These are phyloP conservation scores for Typha latifolia DNA, from an alignment of 176 grass and related monocot genomes.

Conservation along the genomic window DNA sequence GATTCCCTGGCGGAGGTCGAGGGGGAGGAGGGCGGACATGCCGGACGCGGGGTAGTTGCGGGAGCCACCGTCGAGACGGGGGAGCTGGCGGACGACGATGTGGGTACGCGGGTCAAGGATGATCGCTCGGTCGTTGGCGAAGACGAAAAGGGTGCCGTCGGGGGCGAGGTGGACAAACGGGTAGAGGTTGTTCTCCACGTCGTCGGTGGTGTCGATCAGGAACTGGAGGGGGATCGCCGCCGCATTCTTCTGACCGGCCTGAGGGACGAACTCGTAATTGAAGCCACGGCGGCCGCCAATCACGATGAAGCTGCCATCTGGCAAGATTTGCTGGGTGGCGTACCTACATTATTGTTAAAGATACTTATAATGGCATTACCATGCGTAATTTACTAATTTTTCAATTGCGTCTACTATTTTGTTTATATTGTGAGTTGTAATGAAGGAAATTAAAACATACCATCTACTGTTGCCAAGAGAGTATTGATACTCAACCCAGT, in stretches of 20 bases:
- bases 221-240: constrained; percentile 18
- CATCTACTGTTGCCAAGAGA: constrained; percentile 27
- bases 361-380: too few species aligned
- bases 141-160: constrained; percentile 71
- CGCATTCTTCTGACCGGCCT: constrained; percentile 30
- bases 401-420: too few species aligned
- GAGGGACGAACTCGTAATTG: constrained; percentile 62
- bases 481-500: constrained; percentile 23
- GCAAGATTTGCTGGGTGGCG: constrained; percentile 47
- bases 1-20: constrained; percentile 36
- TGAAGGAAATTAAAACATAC: not conserved
- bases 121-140: constrained; percentile 70
- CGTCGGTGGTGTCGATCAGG: constrained; percentile 56
- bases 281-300: constrained; percentile 62
- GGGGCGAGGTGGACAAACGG: constrained; percentile 77
- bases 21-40: constrained; percentile 66
- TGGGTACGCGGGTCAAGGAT: constrained; percentile 34
- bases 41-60: constrained; percentile 76
- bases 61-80: constrained; percentile 40
- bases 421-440: not conserved
- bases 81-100: constrained; percentile 46
- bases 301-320: constrained; percentile 53
- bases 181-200: constrained; percentile 85
- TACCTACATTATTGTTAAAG: constrained; percentile 31
- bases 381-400: too few species aligned